phyloP scores from a whole-genome alignment of 108 stramenopile genomes.

The Cyclostephanos tholiformis region DNA sequence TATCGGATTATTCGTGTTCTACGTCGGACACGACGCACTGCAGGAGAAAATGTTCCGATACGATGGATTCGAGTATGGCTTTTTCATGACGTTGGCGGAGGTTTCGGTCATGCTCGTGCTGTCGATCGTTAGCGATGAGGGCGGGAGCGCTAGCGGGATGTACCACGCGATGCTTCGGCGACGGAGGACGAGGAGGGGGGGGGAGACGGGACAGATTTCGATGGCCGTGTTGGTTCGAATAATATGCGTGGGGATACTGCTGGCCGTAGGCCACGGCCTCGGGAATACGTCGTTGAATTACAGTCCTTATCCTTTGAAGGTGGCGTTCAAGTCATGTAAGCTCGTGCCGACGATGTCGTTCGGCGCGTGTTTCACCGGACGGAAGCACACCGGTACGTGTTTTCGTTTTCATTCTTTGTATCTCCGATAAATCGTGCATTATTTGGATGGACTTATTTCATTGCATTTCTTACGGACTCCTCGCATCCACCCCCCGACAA shows the following conservation, averaged over 20 bases:
- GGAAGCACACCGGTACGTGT: constrained; percentile 18
- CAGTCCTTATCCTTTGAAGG: constrained; percentile 47
- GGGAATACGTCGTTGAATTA: constrained; percentile 38
- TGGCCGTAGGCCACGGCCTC: constrained; percentile 37
- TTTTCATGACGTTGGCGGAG: constrained; percentile 50
- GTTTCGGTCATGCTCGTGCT: constrained; percentile 38
- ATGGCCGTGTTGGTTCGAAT: constrained; percentile 21
- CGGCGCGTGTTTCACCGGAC: constrained; percentile 36
- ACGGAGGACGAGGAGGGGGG: background rate
- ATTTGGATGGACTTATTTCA: background rate
- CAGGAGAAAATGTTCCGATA: constrained; percentile 49
- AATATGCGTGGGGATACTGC: constrained; percentile 18
- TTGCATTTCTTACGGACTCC: background rate
- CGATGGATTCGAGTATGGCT: constrained; percentile 42
- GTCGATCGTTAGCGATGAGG: constrained; percentile 10
- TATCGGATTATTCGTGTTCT: constrained; percentile 45
- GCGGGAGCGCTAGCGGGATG: background rate
- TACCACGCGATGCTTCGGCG: background rate
- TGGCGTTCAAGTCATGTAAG: constrained; percentile 55
- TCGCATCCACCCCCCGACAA: background rate
- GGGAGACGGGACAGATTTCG: background rate
- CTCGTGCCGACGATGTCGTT: constrained; percentile 52
- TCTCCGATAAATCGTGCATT: background rate
- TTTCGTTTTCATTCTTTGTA: background rate
- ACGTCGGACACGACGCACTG: constrained; percentile 49